Conservation (phyloP, 2,329 filamentous ascomycete species). For the Ambrosiella xylebori region DNA sequence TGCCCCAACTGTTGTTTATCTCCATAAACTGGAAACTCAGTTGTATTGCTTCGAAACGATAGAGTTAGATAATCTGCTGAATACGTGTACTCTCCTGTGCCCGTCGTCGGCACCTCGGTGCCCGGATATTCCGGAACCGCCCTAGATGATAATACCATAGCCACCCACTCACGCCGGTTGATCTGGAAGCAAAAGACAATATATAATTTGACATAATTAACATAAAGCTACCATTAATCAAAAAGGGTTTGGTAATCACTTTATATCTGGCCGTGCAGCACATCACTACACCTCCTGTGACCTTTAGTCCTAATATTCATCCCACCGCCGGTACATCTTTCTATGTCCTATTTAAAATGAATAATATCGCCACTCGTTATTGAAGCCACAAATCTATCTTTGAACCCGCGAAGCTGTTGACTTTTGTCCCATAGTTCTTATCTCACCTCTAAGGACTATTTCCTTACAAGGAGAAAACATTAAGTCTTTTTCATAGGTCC, state of each 20-base stretch:
- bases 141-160: no score
- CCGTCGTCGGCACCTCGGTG: no score
- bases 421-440: not conserved
- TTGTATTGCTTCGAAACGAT: not conserved
- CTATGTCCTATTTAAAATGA: no score
- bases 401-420: no score
- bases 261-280: conserved; percentile 21
- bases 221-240: conserved; percentile 35
- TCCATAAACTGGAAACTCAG: not conserved
- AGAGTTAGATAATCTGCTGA: not conserved
- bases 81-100: no score
- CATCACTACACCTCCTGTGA: no score
- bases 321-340: no score
- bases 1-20: not conserved
- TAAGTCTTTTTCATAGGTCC: not conserved
- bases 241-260: conserved; percentile 27
- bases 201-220: conserved; percentile 20
- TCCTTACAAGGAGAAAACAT: not conserved
- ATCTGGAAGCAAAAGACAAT: conserved; percentile 15
- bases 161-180: no score
- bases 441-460: not conserved
- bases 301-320: no score
- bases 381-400: no score
- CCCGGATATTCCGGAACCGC: no score
- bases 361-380: no score